phyloP scores from a whole-genome alignment of 768 basidiomycete genomes.

The Phaeotremella skinneri region DNA sequence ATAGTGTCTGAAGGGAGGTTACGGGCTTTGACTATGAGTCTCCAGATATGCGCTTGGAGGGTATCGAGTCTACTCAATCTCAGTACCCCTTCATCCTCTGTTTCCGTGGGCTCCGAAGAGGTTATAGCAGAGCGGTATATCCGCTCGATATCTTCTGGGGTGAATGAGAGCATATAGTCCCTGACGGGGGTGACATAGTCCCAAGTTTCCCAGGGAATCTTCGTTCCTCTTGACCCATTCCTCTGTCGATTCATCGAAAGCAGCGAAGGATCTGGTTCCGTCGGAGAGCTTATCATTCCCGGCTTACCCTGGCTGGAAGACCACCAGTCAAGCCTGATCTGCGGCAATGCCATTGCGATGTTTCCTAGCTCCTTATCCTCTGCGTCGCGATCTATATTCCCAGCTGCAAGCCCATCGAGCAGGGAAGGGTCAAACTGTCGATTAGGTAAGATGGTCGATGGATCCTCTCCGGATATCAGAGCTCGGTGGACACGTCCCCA shows the following conservation, averaged over 20 bases:
- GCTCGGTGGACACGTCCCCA: slow-evolving; percentile 11
- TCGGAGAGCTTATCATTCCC: slow-evolving; percentile 2
- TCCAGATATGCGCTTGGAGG: slow-evolving; percentile 18
- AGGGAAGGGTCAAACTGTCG: slow-evolving; percentile 13
- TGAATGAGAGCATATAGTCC: slow-evolving; percentile 4
- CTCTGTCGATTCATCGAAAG: background rate
- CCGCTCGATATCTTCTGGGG: slow-evolving; percentile 5
- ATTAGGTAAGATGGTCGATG: background rate
- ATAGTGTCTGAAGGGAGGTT: background rate
- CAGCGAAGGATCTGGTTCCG: background rate
- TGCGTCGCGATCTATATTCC: background rate
- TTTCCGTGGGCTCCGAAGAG: background rate
- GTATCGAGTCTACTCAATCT: slow-evolving; percentile 7
- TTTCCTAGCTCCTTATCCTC: background rate
- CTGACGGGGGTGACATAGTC: slow-evolving; percentile 7
- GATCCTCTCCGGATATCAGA: background rate
- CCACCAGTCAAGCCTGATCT: slow-evolving; percentile 14
- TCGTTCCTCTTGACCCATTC: slow-evolving; percentile 1
- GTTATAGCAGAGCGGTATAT: background rate
- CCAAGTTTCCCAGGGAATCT: slow-evolving; percentile 16
- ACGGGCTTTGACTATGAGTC: slow-evolving; percentile 4
- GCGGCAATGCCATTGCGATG: slow-evolving; percentile 9
- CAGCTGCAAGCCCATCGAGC: slow-evolving; percentile 9
- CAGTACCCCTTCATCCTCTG: background rate
- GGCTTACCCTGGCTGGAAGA: slow-evolving; percentile 3